Conservation (phyloP, 345 rosid species). For the Salix udensis region DNA sequence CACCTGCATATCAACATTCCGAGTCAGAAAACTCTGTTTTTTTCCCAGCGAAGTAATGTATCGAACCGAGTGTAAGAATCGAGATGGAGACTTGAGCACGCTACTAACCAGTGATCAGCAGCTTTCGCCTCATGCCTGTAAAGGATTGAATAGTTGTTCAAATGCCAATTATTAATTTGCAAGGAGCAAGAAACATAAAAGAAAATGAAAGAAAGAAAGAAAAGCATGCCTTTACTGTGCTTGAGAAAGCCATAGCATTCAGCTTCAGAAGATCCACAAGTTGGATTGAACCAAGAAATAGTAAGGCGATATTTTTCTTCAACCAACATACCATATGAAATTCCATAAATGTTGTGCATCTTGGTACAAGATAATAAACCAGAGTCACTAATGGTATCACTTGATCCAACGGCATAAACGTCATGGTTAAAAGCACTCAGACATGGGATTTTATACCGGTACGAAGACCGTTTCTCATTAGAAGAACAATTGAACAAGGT, state of each 20-base stretch:
- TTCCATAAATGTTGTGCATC: background rate
- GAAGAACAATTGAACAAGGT: slow-evolving; percentile 13
- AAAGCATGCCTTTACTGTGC: background rate
- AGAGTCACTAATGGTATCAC: background rate
- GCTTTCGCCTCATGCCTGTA: background rate
- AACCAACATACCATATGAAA: background rate
- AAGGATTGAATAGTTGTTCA: background rate
- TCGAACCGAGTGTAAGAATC: background rate
- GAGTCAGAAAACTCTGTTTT: background rate
- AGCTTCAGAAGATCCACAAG: background rate
- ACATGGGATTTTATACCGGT: background rate
- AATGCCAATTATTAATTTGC: background rate
- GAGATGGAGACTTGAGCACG: background rate
- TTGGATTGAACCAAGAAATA: slow-evolving; percentile 1
- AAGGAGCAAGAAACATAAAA: background rate
- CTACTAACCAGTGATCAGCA: background rate
- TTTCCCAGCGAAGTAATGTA: background rate
- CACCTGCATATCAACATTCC: background rate
- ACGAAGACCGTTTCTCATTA: background rate
- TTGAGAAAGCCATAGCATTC: background rate
- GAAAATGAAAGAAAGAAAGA: background rate
- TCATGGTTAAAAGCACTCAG: background rate
- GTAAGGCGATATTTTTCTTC: background rate
- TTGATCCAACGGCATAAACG: background rate
- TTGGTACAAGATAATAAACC: slow-evolving; percentile 2